Conservation (phyloP, 2,329 filamentous ascomycete genomes). For the Penicillium sp. region DNA sequence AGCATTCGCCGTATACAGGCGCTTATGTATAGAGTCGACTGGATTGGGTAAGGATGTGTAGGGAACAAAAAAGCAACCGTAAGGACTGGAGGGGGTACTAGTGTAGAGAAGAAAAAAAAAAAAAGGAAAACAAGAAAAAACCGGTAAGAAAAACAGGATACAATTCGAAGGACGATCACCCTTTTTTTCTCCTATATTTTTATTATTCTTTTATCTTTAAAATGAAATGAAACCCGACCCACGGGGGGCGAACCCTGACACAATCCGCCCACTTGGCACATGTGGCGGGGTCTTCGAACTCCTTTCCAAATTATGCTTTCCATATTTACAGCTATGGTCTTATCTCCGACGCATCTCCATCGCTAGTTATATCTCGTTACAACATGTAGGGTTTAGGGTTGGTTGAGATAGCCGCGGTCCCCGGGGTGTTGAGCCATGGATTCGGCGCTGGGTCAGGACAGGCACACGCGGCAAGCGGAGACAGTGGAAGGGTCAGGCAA, state of each 20-base stretch:
- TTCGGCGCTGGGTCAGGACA: slow-evolving; percentile 16
- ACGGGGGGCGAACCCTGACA: slow-evolving; percentile 16
- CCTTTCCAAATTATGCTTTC: background rate
- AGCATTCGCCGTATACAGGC: slow-evolving; percentile 26
- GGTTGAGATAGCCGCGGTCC: slow-evolving; percentile 2
- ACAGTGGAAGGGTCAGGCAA: background rate
- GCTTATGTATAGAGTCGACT: background rate
- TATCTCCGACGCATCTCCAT: background rate
- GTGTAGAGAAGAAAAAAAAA: background rate
- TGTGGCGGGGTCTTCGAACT: background rate
- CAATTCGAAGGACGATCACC: background rate
- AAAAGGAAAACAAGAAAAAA: background rate
- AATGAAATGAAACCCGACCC: slow-evolving; percentile 18
- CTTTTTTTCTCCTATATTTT: background rate
- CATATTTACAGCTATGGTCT: background rate
- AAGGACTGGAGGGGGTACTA: slow-evolving; percentile 6
- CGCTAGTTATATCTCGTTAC: background rate
- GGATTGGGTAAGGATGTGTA: slow-evolving; percentile 12
- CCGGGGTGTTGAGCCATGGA: slow-evolving; percentile 9
- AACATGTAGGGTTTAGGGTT: slow-evolving; percentile 29
- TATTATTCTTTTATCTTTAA: slow-evolving; percentile 1
- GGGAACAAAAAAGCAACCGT: slow-evolving; percentile 1
- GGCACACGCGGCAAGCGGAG: slow-evolving; percentile 4
- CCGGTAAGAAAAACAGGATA: background rate
- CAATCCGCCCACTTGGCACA: slow-evolving; percentile 8